Base-by-base conservation (phyloP, 2,329 filamentous ascomycete species). In the Penicillium corylophilum region DNA sequence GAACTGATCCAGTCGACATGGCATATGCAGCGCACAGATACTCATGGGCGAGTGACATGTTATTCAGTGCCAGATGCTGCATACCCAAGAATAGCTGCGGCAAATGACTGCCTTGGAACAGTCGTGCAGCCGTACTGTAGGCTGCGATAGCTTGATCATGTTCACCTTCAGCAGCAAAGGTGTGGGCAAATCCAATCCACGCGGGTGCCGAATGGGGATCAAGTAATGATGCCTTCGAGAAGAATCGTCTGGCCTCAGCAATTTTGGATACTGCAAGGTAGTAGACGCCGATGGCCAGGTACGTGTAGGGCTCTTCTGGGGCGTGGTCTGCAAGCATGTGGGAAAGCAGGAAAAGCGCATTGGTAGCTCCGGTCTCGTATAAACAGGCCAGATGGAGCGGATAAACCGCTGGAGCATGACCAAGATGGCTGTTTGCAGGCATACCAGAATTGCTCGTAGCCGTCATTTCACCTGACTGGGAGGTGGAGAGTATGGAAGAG, bases 131-230 rank as follows among this genome's bases (percentile, higher is more conserved):
- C 1, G 94, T 99, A 26, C 90, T 95, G 74, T 99, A 99, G 0
- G 95, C 94, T 8, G 92, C 95, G 57, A 99, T 96, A 43, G 94
- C 94, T 74, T 99, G 94, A 70, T 99, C 94, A 71, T 97, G 92
- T 72, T 99, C 94, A 46, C 94, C 94, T 71, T 99, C 94, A 10
- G 91, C 92, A 1, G 94, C 94, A 69, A 99, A 99, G 0, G 94
- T 99, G 71, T 99, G 95, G 1, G 94, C 94, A 67, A 99, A 99
- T 1, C 95, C 94, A 59, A 99, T 97, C 94, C 94, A 99, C 3
- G 94, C 94, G 1, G 94, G 90, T 0, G 93, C 93, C 64, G 96
- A 99, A 74, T 97, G 93, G 6, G 93, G 89, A 67, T 99, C 92
- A 86, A 99, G 93, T 78, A 97, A 88, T 59, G 90, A 95, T 4